A percentile compares a stretch with the other conserved stretches of the same genome.
Conservation (phyloP, 495 filamentous ascomycete species). For the Trichoderma virens region DNA sequence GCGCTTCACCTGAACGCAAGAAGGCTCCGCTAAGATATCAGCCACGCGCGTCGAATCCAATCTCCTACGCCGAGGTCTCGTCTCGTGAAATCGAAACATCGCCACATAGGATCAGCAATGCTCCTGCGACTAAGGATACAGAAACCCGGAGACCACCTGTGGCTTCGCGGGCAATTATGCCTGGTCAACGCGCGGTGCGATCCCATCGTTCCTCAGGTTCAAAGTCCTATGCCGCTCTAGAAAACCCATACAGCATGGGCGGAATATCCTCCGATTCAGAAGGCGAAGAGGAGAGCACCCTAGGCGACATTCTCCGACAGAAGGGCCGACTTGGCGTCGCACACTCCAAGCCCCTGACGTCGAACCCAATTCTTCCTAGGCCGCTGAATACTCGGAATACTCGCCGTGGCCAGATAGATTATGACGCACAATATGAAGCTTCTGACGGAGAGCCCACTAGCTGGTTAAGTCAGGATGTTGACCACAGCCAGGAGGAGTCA, state of each 20-base stretch:
- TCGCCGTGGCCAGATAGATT: conserved; percentile 15
- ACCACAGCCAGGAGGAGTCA: conserved; percentile 25
- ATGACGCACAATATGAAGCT: conserved; percentile 19
- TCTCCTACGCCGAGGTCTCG: not conserved
- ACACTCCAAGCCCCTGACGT: not conserved
- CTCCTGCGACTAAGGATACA: not conserved
- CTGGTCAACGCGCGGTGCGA: not conserved
- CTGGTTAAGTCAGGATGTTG: not conserved
- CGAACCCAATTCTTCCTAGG: not conserved
- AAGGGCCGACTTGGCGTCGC: not conserved
- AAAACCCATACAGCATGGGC: conserved; percentile 37
- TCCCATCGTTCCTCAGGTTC: conserved; percentile 14
- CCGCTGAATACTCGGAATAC: not conserved
- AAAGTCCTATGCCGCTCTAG: conserved; percentile 35
- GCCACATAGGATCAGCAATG: not conserved
- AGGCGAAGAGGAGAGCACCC: conserved; percentile 20
- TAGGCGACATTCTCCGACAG: not conserved
- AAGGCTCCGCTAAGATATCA: not conserved
- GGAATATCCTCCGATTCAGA: conserved; percentile 25
- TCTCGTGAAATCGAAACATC: not conserved
- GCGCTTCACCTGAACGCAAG: not conserved
- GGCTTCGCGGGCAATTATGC: not conserved
- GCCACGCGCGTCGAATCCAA: not conserved
- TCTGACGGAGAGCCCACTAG: not conserved
- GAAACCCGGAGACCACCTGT: not conserved